These are phyloP conservation scores for Catharanthus roseus DNA, from an alignment of 257 asterid genomes.

Conservation along the genomic window DNA sequence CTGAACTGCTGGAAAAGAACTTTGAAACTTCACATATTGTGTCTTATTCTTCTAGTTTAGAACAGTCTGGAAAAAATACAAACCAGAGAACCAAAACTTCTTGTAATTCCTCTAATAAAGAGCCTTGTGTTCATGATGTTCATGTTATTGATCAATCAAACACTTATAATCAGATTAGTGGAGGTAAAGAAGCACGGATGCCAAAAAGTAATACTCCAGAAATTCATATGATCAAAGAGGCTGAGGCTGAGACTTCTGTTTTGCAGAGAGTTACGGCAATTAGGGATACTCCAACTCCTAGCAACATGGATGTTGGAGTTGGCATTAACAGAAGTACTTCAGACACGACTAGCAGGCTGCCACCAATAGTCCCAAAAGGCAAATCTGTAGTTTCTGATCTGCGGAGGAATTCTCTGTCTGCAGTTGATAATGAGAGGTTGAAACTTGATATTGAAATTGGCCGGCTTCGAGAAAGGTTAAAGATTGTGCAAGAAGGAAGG, in stretches of 20 bases:
- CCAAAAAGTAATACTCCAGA: conserved; percentile 13
- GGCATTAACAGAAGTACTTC: conserved; percentile 32
- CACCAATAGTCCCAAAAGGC: conserved; percentile 40
- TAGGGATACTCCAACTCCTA: conserved; percentile 19
- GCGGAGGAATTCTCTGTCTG: conserved; percentile 42
- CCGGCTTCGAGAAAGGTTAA: conserved; percentile 56
- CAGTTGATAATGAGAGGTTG: conserved; percentile 47
- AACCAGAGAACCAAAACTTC: conserved; percentile 18
- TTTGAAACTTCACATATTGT: conserved; percentile 19
- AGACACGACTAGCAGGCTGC: conserved; percentile 44
- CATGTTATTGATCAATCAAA: conserved; percentile 27
- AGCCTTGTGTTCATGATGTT: conserved; percentile 30
- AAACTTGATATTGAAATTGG: conserved; percentile 60
- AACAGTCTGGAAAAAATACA: conserved; percentile 20
- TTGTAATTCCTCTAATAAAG: conserved; percentile 16
- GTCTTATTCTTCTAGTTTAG: conserved; percentile 7
- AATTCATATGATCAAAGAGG: conserved; percentile 15
- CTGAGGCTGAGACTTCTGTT: conserved; percentile 25
- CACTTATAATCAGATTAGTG: conserved; percentile 14
- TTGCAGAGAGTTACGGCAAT: conserved; percentile 12
- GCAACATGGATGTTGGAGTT: conserved; percentile 22
- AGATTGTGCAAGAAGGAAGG: conserved; percentile 65
- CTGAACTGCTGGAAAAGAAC: conserved; percentile 19
- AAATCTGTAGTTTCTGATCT: conserved; percentile 25
- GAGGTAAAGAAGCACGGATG: neutral